These are phyloP conservation scores for Dactylellina sp. DNA, from an alignment of 2,329 filamentous ascomycete species.

Conservation along the genomic window DNA sequence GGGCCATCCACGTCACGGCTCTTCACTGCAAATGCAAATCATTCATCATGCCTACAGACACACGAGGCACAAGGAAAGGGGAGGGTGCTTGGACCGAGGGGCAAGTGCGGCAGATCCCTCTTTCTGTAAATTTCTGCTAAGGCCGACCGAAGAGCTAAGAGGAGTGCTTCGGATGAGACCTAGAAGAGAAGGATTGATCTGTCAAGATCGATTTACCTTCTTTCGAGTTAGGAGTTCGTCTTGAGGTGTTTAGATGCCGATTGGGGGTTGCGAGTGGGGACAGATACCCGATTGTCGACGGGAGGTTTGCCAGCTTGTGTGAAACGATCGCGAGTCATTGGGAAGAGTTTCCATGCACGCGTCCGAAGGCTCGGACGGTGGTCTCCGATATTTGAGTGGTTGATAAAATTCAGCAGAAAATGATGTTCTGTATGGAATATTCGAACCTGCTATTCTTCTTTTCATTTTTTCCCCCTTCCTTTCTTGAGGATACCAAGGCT, in stretches of 20 bases:
- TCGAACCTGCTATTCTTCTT: no score
- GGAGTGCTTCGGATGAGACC: no score
- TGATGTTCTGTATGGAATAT: no score
- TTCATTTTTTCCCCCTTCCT: no score
- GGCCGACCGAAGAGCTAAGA: no score
- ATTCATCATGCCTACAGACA: not conserved
- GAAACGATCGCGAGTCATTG: not conserved
- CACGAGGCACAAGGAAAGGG: not conserved
- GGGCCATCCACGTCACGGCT: conserved; percentile 14
- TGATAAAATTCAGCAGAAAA: no score
- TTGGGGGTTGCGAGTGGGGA: not conserved
- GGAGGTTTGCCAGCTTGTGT: conserved; percentile 1
- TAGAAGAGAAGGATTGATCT: not conserved
- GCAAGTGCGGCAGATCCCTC: conserved; percentile 6
- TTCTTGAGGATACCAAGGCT: no score
- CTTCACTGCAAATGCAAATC: conserved; percentile 24
- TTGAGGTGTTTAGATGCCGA: not conserved
- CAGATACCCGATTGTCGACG: conserved; percentile 6
- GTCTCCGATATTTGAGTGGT: no score
- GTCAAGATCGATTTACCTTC: conserved; percentile 7
- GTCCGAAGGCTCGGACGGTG: no score
- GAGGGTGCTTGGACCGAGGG: no score
- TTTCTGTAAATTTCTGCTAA: no score
- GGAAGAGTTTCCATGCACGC: no score
- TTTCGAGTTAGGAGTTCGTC: not conserved